Evolutionary conservation across 2,329 filamentous ascomycete genomes (phyloP).

Genomic region (Colletotrichum brevisporum): DNA sequence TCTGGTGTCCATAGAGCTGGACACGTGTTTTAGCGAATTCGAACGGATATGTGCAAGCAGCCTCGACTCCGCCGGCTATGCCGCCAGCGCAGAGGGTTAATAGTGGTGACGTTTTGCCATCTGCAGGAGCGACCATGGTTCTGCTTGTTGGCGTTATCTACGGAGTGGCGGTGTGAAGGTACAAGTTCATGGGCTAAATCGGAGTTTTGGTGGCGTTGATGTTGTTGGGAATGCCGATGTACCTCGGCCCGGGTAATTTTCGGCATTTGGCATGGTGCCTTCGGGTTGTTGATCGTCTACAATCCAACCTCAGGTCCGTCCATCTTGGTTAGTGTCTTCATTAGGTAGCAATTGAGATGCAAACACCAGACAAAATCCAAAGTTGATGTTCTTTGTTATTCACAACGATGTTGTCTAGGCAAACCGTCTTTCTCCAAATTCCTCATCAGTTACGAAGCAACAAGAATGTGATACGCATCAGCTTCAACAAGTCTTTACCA

Average conservation of each 20-base stretch:
- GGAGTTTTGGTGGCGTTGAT: too few relatives aligned
- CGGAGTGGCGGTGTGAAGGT: too few relatives aligned
- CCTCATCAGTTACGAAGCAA: too few relatives aligned
- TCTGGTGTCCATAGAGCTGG: constrained; percentile 30
- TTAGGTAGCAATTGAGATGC: too few relatives aligned
- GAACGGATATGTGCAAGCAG: constrained; percentile 31
- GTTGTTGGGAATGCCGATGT: not conserved
- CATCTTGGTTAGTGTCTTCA: too few relatives aligned
- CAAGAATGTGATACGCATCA: too few relatives aligned
- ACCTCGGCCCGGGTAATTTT: not conserved
- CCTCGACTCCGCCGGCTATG: constrained; percentile 31
- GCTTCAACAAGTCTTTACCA: too few relatives aligned
- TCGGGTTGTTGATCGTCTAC: not conserved
- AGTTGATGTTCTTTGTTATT: too few relatives aligned
- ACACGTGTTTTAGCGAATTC: constrained; percentile 33
- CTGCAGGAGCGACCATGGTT: constrained; percentile 17
- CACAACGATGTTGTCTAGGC: too few relatives aligned
- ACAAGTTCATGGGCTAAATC: too few relatives aligned
- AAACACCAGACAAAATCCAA: too few relatives aligned
- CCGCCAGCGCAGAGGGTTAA: constrained; percentile 24
- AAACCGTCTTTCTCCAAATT: too few relatives aligned
- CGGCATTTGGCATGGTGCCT: not conserved
- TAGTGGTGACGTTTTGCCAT: constrained; percentile 27
- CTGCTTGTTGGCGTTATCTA: not conserved
- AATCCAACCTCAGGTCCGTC: not conserved